Conservation (phyloP, 192 early-diverging fungal genomes). For the Entomortierella lignicola region DNA sequence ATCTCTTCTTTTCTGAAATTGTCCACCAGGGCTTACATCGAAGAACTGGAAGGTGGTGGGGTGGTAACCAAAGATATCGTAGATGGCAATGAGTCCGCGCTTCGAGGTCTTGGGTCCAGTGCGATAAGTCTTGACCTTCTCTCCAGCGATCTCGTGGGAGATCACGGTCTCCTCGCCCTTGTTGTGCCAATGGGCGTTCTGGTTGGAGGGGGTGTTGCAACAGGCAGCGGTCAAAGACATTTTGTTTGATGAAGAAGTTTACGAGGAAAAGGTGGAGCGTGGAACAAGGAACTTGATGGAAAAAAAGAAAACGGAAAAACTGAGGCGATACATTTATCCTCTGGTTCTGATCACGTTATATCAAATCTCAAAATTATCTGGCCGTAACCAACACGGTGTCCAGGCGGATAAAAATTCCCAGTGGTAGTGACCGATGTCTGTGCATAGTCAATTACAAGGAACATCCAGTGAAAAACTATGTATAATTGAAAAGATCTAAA, state of each 20-base stretch:
- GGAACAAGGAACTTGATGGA: neutral
- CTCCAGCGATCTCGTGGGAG: conserved; percentile 27
- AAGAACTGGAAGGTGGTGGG: conserved; percentile 74
- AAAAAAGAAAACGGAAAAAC: neutral
- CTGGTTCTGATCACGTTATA: too few species aligned
- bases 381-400: too few species aligned
- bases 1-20: neutral
- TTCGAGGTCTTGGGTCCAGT: conserved; percentile 60
- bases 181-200: conserved; percentile 38
- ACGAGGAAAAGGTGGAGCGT: neutral
- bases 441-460: too few species aligned
- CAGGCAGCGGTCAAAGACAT: conserved; percentile 39
- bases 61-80: conserved; percentile 74
- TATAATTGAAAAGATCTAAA: too few species aligned
- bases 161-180: conserved; percentile 24
- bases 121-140: conserved; percentile 27
- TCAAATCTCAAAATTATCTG: too few species aligned
- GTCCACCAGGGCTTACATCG: conserved; percentile 66
- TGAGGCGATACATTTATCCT: too few species aligned
- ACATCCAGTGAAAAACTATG: too few species aligned
- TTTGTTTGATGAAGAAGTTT: neutral
- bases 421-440: too few species aligned
- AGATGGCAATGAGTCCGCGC: conserved; percentile 73
- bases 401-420: too few species aligned
- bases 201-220: conserved; percentile 43